Evolutionary conservation across 2,329 filamentous ascomycete genomes (phyloP).

Genomic region (Tricladium varicosporioides): DNA sequence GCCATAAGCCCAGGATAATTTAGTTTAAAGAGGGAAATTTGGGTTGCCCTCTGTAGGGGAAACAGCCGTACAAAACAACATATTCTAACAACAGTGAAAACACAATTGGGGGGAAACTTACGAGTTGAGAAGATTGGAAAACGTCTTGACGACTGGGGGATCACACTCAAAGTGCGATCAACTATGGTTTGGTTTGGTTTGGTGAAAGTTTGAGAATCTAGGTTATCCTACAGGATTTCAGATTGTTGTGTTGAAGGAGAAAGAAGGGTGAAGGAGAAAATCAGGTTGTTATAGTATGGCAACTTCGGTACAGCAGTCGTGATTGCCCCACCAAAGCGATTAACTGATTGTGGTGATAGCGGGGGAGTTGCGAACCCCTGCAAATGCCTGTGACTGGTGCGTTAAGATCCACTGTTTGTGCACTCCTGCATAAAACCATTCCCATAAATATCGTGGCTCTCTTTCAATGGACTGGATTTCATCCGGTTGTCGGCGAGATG

Average conservation of each 20-base stretch:
- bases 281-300: not conserved
- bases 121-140: slow-evolving; percentile 98
- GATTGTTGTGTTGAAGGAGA: slow-evolving; percentile 1
- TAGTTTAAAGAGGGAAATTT: not conserved
- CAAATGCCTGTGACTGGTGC: no score
- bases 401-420: not conserved
- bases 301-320: not conserved
- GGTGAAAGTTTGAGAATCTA: slow-evolving; percentile 1
- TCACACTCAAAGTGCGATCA: slow-evolving; percentile 34
- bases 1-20: slow-evolving; percentile 7
- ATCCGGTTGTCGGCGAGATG: not conserved
- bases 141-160: slow-evolving; percentile 78
- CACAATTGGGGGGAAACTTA: slow-evolving; percentile 48
- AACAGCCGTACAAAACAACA: no score
- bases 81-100: not conserved
- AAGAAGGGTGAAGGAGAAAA: slow-evolving; percentile 5
- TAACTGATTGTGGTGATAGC: not conserved
- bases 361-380: not conserved
- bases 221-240: not conserved
- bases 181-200: slow-evolving; percentile 12
- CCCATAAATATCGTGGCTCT: slow-evolving; percentile 4
- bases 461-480: slow-evolving; percentile 1
- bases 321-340: slow-evolving; percentile 1
- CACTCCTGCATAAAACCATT: not conserved
- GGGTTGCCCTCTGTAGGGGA: no score